These are phyloP conservation scores for Cladosporium cucumerinum DNA, from an alignment of 2,329 filamentous ascomycete genomes.

Conservation along the genomic window DNA sequence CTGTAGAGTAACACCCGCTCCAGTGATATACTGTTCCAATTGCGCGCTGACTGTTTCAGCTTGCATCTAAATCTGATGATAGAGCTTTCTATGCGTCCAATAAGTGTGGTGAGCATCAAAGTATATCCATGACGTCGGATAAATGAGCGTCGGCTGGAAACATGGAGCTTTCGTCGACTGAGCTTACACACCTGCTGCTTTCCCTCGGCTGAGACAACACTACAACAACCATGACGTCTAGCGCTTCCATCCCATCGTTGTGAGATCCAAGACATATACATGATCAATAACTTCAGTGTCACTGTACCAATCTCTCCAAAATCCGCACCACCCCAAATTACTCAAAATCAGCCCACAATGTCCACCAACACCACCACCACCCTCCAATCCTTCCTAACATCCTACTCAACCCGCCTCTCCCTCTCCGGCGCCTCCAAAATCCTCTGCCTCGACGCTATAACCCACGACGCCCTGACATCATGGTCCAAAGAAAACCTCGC, in stretches of 20 bases:
- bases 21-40: not conserved
- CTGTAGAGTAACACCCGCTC: not conserved
- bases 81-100: not conserved
- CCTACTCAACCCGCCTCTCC: constrained; percentile 11
- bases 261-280: not conserved
- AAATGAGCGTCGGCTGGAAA: not conserved
- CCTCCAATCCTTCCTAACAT: constrained; percentile 12
- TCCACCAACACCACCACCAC: not conserved
- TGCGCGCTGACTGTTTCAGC: not conserved
- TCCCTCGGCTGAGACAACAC: constrained; percentile 1
- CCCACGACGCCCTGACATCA: not conserved
- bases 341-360: not conserved
- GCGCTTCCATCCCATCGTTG: not conserved
- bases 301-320: not conserved
- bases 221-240: not conserved
- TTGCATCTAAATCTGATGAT: not conserved
- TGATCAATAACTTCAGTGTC: not conserved
- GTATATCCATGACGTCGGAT: not conserved
- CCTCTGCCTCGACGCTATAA: constrained; percentile 8
- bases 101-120: not conserved
- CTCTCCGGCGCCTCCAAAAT: constrained; percentile 16
- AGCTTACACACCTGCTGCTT: not conserved
- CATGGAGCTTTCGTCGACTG: not conserved
- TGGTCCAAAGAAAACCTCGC: constrained; percentile 8
- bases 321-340: not conserved